Evolutionary conservation across 2,329 filamentous ascomycete species (phyloP).

Genomic region (Colletotrichum melonis): DNA sequence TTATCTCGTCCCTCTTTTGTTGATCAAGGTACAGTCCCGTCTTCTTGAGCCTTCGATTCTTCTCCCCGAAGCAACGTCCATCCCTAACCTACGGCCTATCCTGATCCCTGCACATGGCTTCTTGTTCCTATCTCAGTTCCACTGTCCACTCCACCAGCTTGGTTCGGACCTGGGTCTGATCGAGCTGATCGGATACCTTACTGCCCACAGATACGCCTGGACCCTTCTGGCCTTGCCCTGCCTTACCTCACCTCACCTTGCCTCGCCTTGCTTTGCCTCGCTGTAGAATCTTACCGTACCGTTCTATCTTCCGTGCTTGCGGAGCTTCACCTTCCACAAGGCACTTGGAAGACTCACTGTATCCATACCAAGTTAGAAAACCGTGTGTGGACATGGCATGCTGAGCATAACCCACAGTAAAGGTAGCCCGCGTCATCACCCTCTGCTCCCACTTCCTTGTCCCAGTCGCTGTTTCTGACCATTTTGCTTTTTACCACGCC

Average conservation of each 20-base stretch:
- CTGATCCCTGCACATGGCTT: constrained; percentile 2
- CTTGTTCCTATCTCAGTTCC: background rate
- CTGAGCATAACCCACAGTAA: constrained; percentile 5
- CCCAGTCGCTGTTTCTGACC: constrained; percentile 16
- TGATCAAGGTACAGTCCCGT: constrained; percentile 1
- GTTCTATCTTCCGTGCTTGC: background rate
- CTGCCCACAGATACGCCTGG: constrained; percentile 30
- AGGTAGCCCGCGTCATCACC: constrained; percentile 13
- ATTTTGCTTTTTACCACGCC: constrained; percentile 31
- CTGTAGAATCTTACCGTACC: constrained; percentile 10
- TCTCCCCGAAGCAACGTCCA: constrained; percentile 15
- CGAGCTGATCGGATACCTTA: constrained; percentile 19
- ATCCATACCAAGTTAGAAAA: background rate
- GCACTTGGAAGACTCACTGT: background rate
- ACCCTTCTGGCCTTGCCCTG: constrained; percentile 5
- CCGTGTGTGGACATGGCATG: background rate
- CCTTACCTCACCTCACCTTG: background rate
- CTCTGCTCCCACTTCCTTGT: constrained; percentile 20
- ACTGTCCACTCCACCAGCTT: background rate
- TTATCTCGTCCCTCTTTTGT: background rate
- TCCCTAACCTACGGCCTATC: background rate
- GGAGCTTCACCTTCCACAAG: background rate
- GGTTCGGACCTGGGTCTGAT: constrained; percentile 17
- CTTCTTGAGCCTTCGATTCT: background rate
- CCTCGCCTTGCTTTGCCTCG: constrained; percentile 5